Base-by-base conservation (phyloP, 345 rosid species). In the Populus ilicifolia region DNA sequence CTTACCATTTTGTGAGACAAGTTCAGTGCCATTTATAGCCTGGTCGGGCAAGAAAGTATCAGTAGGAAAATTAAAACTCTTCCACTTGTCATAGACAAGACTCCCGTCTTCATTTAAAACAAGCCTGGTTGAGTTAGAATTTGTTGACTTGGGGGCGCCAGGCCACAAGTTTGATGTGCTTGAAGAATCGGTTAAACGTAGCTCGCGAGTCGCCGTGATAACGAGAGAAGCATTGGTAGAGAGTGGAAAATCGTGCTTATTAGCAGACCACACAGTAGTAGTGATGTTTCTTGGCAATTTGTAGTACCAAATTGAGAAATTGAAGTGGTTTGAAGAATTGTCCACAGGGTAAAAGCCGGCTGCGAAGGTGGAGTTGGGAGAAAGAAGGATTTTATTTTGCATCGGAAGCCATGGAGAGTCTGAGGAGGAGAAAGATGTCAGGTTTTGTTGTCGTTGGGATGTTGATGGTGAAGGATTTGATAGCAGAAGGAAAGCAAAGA, bases 241-340 rank as follows among this genome's bases (percentile, higher is more conserved):
- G 11, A 46, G 66, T 4, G 71, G 74, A 56, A 75, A 61, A 50
- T 7, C 67, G 17, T 20, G 17, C 5, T 5, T n/a, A 8, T 77
- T 77, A 68, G 83, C 82, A 17, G 90, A 87, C 94, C 92, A 90
- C 64, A 90, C 76, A 23, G 62, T n/a, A 36, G 86, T 78, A 46
- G 50, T 46, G 50, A 46, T 46, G 1, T 10, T 14, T n/a, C 16
- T 1, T 4, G 86, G 36, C 48, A 82, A 77, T 63, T 83, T 81
- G 80, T 75, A 1, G 77, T 80, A 87, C 89, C 91, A 89, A 70
- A 91, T 36, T 8, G 90, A 88, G 88, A 91, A 91, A 77, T 65
- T 76, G 63, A 74, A 86, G 36, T 4, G 83, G 79, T 66, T 77
- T 41, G 5, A 39, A 29, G 85, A 81, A 54, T 64, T 21, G 74